Conservation (phyloP, 208 protist genomes). For the Tritrichomonas musculus region DNA sequence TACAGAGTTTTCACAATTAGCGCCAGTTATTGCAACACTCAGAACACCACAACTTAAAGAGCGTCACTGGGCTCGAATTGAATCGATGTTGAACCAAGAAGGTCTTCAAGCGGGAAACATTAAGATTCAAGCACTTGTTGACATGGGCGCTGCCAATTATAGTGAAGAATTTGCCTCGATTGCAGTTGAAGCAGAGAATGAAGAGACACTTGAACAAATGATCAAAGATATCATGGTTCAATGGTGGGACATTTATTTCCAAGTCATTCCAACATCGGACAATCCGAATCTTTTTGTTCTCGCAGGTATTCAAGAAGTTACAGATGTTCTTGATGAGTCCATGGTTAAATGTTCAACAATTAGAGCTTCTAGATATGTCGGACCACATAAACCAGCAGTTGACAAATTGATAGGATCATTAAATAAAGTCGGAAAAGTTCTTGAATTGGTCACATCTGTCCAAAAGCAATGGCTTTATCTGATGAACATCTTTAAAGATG, state of each 20-base stretch:
- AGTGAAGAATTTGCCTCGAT: neutral
- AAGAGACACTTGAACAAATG: neutral
- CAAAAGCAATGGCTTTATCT: neutral
- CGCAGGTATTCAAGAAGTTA: neutral
- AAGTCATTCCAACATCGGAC: neutral
- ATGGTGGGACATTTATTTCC: neutral
- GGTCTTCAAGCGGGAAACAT: neutral
- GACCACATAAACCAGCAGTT: constrained; percentile 36
- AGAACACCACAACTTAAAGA: neutral
- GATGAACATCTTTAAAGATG: constrained; percentile 5
- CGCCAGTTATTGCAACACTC: neutral
- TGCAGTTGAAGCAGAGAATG: neutral
- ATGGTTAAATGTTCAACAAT: neutral
- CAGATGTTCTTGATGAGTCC: neutral
- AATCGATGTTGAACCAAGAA: neutral
- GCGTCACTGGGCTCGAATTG: neutral
- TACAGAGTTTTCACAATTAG: neutral
- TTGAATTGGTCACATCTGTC: neutral
- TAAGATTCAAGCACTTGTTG: neutral
- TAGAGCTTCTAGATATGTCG: neutral
- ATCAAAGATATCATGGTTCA: neutral
- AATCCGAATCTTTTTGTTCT: neutral
- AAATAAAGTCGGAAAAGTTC: constrained; percentile 43
- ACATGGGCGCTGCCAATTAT: neutral
- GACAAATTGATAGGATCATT: constrained; percentile 52